Percentiles rank a stretch among this genome's conserved stretches.
Conservation (phyloP, 169 alveolate species). For the Plasmodium relictum region DNA sequence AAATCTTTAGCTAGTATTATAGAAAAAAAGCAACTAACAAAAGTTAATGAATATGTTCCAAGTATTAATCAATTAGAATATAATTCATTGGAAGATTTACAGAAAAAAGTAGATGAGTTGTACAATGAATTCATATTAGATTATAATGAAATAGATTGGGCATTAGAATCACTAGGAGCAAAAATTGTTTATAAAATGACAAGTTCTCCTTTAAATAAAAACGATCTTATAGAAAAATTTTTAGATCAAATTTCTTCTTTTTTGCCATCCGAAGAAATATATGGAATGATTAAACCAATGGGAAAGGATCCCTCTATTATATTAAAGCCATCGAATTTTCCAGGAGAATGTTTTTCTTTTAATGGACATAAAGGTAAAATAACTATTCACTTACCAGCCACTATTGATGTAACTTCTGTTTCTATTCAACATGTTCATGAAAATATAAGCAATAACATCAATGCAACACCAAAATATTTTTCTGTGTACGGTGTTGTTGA, state of each 20-base stretch:
- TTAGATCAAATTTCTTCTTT: slow-evolving; percentile 61
- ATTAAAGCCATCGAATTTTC: slow-evolving; percentile 63
- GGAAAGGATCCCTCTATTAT: slow-evolving; percentile 75
- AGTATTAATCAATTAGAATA: not conserved
- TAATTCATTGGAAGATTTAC: slow-evolving; percentile 38
- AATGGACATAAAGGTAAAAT: slow-evolving; percentile 65
- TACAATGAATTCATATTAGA: slow-evolving; percentile 75
- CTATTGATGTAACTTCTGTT: slow-evolving; percentile 64
- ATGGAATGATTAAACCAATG: slow-evolving; percentile 77
- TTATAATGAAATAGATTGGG: slow-evolving; percentile 77
- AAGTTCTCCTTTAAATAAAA: slow-evolving; percentile 72
- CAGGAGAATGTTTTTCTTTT: slow-evolving; percentile 77
- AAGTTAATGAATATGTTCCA: not conserved
- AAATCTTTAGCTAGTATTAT: slow-evolving; percentile 22
- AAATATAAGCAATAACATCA: slow-evolving; percentile 64
- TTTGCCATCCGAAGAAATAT: slow-evolving; percentile 76
- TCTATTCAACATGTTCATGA: slow-evolving; percentile 76
- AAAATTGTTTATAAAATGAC: slow-evolving; percentile 77
- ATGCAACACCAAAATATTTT: slow-evolving; percentile 76
- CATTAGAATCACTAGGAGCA: slow-evolving; percentile 77
- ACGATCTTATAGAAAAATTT: slow-evolving; percentile 66
- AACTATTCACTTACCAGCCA: slow-evolving; percentile 74
- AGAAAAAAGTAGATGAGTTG: slow-evolving; percentile 67
- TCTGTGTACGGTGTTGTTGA: slow-evolving; percentile 72
- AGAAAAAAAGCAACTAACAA: slow-evolving; percentile 45